Conservation (phyloP, 1,139 yeast genomes). For the Zhuliangozyma parablackwelliae region DNA sequence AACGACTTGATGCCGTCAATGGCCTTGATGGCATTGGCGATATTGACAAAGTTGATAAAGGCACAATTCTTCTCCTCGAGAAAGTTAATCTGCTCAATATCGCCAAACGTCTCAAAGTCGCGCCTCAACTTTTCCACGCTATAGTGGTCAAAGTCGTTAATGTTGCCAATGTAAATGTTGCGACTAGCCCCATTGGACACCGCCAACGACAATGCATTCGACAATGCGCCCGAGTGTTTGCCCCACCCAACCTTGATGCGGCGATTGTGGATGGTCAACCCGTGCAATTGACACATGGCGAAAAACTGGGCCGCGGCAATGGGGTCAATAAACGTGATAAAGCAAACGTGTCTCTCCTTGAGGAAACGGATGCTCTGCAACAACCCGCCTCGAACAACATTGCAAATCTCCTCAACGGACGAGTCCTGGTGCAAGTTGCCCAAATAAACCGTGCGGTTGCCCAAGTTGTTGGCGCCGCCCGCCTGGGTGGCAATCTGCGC, state of each 20-base stretch:
- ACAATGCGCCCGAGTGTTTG: slow-evolving; percentile 84
- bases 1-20: slow-evolving; percentile 56
- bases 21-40: slow-evolving; percentile 79
- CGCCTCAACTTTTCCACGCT: slow-evolving; percentile 52
- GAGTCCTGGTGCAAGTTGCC: slow-evolving; percentile 86
- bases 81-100: slow-evolving; percentile 74
- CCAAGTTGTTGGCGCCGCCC: slow-evolving; percentile 75
- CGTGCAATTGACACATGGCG: slow-evolving; percentile 82
- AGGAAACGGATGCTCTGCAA: slow-evolving; percentile 70
- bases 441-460: slow-evolving; percentile 87
- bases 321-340: slow-evolving; percentile 87
- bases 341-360: slow-evolving; percentile 82
- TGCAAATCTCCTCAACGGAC: slow-evolving; percentile 87
- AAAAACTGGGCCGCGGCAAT: slow-evolving; percentile 91
- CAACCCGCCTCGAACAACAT: slow-evolving; percentile 88
- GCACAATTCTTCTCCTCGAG: slow-evolving; percentile 79
- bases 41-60: slow-evolving; percentile 73
- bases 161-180: slow-evolving; percentile 81
- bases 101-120: slow-evolving; percentile 73
- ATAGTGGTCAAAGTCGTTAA: slow-evolving; percentile 45
- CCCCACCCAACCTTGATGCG: slow-evolving; percentile 95
- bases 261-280: slow-evolving; percentile 74
- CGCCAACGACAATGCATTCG: slow-evolving; percentile 75
- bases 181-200: slow-evolving; percentile 94
- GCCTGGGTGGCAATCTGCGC: slow-evolving; percentile 71